A percentile compares a stretch with the other conserved stretches of the same genome.
Conservation (phyloP, 139 green algal genomes). For the Closterium sp. region DNA sequence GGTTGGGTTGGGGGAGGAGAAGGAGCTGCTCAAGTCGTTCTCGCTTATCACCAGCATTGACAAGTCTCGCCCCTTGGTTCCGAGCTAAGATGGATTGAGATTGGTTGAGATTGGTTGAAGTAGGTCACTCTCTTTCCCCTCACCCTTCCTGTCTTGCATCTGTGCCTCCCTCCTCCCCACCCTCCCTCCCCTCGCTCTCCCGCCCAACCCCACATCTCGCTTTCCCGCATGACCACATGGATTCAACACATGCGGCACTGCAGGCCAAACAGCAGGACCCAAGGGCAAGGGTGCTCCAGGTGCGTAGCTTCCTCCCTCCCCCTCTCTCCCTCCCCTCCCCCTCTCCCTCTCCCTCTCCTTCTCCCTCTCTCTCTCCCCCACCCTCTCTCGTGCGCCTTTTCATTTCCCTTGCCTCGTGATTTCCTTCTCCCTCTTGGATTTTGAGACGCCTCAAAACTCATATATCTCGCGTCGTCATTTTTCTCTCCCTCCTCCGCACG, state of each 20-base stretch:
- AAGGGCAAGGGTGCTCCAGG: neutral
- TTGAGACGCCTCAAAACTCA: too few species aligned
- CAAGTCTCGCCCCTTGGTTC: slow-evolving; percentile 45
- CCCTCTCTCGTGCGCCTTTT: neutral
- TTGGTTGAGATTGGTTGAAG: too few species aligned
- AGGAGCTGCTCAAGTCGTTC: slow-evolving; percentile 39
- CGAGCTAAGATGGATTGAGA: neutral
- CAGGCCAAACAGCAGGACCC: neutral
- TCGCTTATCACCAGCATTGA: slow-evolving; percentile 37
- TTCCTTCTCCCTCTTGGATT: too few species aligned
- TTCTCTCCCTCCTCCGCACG: too few species aligned
- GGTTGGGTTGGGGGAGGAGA: slow-evolving; percentile 21
- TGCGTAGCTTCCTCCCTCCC: neutral
- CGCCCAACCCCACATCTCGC: too few species aligned
- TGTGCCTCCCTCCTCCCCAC: neutral
- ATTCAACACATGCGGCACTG: neutral
- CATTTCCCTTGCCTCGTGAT: too few species aligned
- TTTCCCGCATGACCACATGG: neutral
- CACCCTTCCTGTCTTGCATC: neutral
- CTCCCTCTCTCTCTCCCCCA: neutral
- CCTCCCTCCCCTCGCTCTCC: too few species aligned
- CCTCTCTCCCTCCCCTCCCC: neutral
- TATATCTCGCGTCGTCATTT: too few species aligned
- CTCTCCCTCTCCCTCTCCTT: neutral
- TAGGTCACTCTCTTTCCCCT: too few species aligned